Evolutionary conservation across 2,329 filamentous ascomycete species (phyloP), one percentile per base, ranked within the genome.

Genomic region (Sclerotinia nivalis): DNA sequence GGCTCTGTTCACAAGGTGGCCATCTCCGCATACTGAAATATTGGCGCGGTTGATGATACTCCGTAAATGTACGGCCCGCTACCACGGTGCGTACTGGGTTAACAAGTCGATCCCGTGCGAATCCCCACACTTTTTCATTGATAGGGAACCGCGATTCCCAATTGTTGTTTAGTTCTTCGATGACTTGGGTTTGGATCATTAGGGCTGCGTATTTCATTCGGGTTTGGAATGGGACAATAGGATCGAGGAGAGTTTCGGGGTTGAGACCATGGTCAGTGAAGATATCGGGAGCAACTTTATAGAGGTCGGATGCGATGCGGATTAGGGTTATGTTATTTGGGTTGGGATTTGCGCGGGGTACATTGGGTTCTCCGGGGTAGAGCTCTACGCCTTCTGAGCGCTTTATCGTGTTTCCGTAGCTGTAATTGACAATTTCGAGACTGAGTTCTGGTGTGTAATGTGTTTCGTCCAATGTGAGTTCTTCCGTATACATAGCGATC

Each of bases 81-180:
- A 43, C 45, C 18, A 37, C 61, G 2, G 22, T 60, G 1, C 20
- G 55, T 12, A 67, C 34, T 7, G 40, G 58, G 2, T 47, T 47
- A 1, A 50, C 34, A 6, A 74, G 20, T 15, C 73, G 64, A 12
- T 71, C 65, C 1, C 55, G 45, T 6, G 75, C 75, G 65, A 77
- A 77, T 31, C 74, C 72, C 77, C 77, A 78, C 4, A 77, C 72
- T 8, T 72, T 69, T 43, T 77, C 76, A 10, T 73, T 71, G 25
- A 74, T 73, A 3, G 75, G 74, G 47, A 77, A 76, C 4, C 72
- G 59, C 6, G 70, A 66, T 47, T 78, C 76, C 72, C 75, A 77
- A 40, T 75, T 75, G 45, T 77, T 77, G 65, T 73, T 75, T 9
- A 71, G 22, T 56, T 78, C 77, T 47, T 76, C 73, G 4, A 77